Evolutionary conservation across 441 rosid genomes (phyloP), one percentile per base, ranked within the genome.

Genomic region (Hura crepitans): DNA sequence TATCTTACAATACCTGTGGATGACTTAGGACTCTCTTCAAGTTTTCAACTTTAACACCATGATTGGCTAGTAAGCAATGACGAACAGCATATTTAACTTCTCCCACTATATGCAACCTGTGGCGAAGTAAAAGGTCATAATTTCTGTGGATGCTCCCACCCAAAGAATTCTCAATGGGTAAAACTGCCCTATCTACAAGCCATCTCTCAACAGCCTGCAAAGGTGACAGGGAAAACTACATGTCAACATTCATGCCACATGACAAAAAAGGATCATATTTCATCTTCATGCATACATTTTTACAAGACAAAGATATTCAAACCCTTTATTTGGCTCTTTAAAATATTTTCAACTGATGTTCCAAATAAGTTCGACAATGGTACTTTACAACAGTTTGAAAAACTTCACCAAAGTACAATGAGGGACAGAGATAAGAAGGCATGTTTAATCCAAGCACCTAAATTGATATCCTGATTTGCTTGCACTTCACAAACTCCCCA

Each of bases 71-170:
- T 63, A 95, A 82, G 89, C 99, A 95, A 77, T 95, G 99, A n/a
- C 86, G 89, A 67, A 95, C 95, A 33, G 93, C 89, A 64, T 92
- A 81, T 75, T 90, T 92, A 60, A 95, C 97, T 80, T 95, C 99
- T 58, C 98, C 98, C 2, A 95, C 98, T 68, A 95, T 95, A 75
- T 95, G 98, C 84, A 95, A 82, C 75, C 84, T 83, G 79, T 95
- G 98, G 22, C 97, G 86, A 56, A 95, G 91, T 72, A 95, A 81
- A 51, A 95, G 95, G 78, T 95, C 99, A 66, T 91, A 93, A 78
- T 93, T 93, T 83, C 98, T 81, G 75, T 93, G 98, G 75, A 93
- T 93, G 82, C 98, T 93, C 71, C 98, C 98, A 50, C 97, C 98
- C 68, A 93, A 77, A 49, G 98, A 90, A 82, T 93, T 93, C 83